Conservation (phyloP, 2,329 filamentous ascomycete genomes). For the Penicillium sp. region DNA sequence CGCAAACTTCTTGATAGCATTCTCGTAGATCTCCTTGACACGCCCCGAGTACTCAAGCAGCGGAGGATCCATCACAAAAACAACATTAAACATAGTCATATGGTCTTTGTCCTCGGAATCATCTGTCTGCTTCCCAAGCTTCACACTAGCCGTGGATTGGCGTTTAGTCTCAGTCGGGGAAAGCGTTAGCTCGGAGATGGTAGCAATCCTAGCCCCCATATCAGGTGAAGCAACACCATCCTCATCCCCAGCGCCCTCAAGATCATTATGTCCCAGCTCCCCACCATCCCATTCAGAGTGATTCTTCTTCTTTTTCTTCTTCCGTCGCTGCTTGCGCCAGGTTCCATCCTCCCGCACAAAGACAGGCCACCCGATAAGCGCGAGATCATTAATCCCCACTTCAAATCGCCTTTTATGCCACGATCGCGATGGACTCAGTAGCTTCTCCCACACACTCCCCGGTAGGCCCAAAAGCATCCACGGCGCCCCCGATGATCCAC, state of each 20-base stretch:
- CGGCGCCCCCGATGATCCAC: conserved; percentile 28
- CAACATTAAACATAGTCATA: conserved; percentile 97
- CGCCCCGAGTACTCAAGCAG: conserved; percentile 71
- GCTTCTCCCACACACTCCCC: conserved; percentile 74
- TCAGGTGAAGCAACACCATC: conserved; percentile 21
- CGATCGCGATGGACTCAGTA: conserved; percentile 71
- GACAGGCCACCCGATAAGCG: conserved; percentile 79
- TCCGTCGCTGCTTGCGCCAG: conserved; percentile 67
- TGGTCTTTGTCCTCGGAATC: conserved; percentile 51
- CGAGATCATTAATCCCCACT: conserved; percentile 74
- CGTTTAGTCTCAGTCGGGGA: conserved; percentile 27
- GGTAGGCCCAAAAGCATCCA: conserved; percentile 69
- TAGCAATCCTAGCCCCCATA: conserved; percentile 33
- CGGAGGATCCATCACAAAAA: conserved; percentile 83
- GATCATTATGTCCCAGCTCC: conserved; percentile 36
- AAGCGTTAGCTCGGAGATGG: conserved; percentile 26
- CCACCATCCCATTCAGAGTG: conserved; percentile 32
- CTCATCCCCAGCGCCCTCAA: conserved; percentile 37
- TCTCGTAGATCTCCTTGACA: conserved; percentile 78
- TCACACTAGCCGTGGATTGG: conserved; percentile 21
- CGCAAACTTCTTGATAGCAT: conserved; percentile 88
- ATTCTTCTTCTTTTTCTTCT: conserved; percentile 38
- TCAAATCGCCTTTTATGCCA: conserved; percentile 84
- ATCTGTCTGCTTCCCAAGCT: conserved; percentile 21
- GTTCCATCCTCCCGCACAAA: conserved; percentile 75